phyloP scores from a whole-genome alignment of 2,329 filamentous ascomycete genomes.

The Penicillium sumatraense region DNA sequence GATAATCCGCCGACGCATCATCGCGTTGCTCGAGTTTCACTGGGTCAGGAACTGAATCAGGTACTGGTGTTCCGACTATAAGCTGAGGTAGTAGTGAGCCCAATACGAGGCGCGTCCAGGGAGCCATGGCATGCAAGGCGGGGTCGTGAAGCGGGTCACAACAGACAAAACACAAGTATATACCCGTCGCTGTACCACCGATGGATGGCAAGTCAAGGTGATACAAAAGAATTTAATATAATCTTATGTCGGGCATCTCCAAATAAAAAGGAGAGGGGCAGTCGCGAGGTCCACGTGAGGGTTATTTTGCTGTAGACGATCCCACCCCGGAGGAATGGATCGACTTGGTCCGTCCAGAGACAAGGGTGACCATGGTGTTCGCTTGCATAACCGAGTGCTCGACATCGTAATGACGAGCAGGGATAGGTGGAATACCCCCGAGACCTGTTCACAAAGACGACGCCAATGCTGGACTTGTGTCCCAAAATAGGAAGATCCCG shows the following conservation, averaged over 20 bases:
- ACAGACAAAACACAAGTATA: constrained; percentile 3
- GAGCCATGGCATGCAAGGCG: constrained; percentile 19
- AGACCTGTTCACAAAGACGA: neutral
- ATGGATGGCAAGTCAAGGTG: neutral
- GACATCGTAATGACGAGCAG: neutral
- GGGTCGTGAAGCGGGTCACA: constrained; percentile 2
- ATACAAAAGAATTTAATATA: neutral
- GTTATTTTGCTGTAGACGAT: constrained; percentile 5
- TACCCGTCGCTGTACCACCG: constrained; percentile 2
- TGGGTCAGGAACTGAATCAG: constrained; percentile 7
- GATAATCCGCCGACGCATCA: constrained; percentile 25
- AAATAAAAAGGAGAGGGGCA: constrained; percentile 9
- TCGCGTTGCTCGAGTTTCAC: constrained; percentile 21
- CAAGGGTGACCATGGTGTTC: constrained; percentile 5
- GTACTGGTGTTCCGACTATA: constrained; percentile 13
- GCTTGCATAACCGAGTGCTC: constrained; percentile 21
- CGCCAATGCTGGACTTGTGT: neutral
- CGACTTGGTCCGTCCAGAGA: constrained; percentile 1
- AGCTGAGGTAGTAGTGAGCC: constrained; percentile 20
- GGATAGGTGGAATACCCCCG: neutral
- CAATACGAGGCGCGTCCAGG: constrained; percentile 22
- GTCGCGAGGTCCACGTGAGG: constrained; percentile 13
- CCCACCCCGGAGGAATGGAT: constrained; percentile 16
- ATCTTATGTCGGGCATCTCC: neutral
- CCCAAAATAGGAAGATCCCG: neutral